Base-by-base conservation (phyloP, 2,329 filamentous ascomycete genomes). In the Decorospora gaudefroyi region DNA sequence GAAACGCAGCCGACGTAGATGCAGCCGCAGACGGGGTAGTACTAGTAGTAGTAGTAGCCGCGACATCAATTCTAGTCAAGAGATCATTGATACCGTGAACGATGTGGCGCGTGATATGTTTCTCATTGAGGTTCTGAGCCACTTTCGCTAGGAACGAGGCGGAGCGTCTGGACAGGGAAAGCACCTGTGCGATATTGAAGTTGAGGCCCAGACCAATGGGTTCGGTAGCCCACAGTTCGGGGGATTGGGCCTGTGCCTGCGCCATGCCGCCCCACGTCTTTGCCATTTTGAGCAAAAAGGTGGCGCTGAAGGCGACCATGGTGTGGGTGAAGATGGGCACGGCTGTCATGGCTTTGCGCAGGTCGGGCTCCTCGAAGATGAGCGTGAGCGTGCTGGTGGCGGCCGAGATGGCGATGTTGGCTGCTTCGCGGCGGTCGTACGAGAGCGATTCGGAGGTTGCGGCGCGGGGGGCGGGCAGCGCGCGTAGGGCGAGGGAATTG, bases 241-340 rank as follows among this genome's bases (percentile, higher is more conserved):
- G 62, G 2, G 60, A 64, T 13, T 50, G 57, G 2, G 49, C 57
- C 39, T 65, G 57, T 2, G 49, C 57, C 39, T 65, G 63, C 1
- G 57, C 55, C 18, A 72, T 62, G 4, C 62, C 59, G 3, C 74
- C 74, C 23, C 69, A 75, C 4, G 73, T 77, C 36, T 72, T 72
- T 2, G 74, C 72, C 10, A 78, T 69, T 46, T 78, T 77, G 12
- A 77, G 69, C 1, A 79, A 65, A 41, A 80, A 79, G 48, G 77
- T 76, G 44, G 74, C 76, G 7, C 76, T 75, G 46, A 79, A 79
- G 0, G 74, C 75, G 0, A 76, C 76, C 77, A 79, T 80, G 35
- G 75, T 76, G 48, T 77, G 75, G 16, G 77, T 72, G 39, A 78
- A 79, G 1, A 75, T 74, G 1, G 77, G 77, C 50, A 79, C 74